Evolutionary conservation across 2,329 filamentous ascomycete species (phyloP).

Genomic region (Daldinia sp.): DNA sequence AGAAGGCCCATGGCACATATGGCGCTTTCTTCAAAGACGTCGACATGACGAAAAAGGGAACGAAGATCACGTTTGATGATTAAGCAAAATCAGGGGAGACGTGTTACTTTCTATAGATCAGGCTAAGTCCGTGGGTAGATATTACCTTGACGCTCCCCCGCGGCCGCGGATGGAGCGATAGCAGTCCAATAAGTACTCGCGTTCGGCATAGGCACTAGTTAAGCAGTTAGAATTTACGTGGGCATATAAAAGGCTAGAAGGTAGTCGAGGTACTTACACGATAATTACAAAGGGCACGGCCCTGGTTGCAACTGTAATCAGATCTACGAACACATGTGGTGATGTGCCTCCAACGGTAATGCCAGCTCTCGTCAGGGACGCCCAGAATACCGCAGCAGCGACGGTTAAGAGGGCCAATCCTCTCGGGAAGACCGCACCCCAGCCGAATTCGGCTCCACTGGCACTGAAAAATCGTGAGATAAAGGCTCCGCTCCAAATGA

Average conservation of each 20-base stretch:
- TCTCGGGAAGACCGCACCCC: slow-evolving; percentile 55
- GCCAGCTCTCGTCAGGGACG: slow-evolving; percentile 41
- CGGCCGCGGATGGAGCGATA: slow-evolving; percentile 55
- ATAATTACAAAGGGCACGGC: slow-evolving; percentile 61
- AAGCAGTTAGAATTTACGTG: slow-evolving; percentile 30
- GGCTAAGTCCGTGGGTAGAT: slow-evolving; percentile 9
- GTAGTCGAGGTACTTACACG: slow-evolving; percentile 62
- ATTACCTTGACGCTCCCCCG: slow-evolving; percentile 19
- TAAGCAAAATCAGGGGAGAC: slow-evolving; percentile 6
- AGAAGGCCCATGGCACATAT: slow-evolving; percentile 95
- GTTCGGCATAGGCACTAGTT: slow-evolving; percentile 62
- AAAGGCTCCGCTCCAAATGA: slow-evolving; percentile 80
- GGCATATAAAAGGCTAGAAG: slow-evolving; percentile 28
- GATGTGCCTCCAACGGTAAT: slow-evolving; percentile 45
- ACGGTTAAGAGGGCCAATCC: slow-evolving; percentile 54
- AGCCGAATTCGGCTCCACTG: slow-evolving; percentile 53
- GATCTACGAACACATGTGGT: slow-evolving; percentile 48
- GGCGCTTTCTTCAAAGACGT: slow-evolving; percentile 95
- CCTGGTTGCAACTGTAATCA: slow-evolving; percentile 59
- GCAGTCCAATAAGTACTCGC: slow-evolving; percentile 60
- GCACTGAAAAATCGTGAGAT: slow-evolving; percentile 69
- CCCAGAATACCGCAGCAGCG: slow-evolving; percentile 54
- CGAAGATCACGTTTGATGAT: slow-evolving; percentile 88
- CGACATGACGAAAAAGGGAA: slow-evolving; percentile 81
- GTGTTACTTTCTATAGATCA: slow-evolving; percentile 21